Evolutionary conservation across 1,139 yeast species (phyloP).

Genomic region (Kodamaea suecica): DNA sequence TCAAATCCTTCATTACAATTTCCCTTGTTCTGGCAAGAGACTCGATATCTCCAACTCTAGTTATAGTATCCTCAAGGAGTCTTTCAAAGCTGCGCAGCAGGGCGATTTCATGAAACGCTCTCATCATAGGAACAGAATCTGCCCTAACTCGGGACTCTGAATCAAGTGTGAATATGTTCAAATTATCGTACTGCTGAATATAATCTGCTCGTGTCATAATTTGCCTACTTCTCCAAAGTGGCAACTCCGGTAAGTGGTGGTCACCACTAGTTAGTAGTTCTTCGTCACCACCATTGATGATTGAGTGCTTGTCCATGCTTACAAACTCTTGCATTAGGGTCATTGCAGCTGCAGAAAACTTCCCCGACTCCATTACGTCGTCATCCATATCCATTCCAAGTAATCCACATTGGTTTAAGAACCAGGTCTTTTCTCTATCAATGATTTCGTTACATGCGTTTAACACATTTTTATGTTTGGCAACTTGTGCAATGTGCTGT

Average conservation of each 20-base stretch:
- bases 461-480: slow-evolving; percentile 59
- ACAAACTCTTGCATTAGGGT: slow-evolving; percentile 69
- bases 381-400: slow-evolving; percentile 81
- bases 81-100: slow-evolving; percentile 69
- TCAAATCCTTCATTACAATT: slow-evolving; percentile 68
- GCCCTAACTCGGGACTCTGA: slow-evolving; percentile 73
- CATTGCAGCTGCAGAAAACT: slow-evolving; percentile 77
- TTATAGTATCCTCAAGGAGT: slow-evolving; percentile 65
- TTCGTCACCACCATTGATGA: slow-evolving; percentile 21
- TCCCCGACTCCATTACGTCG: slow-evolving; percentile 84
- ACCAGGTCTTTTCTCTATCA: slow-evolving; percentile 83
- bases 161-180: slow-evolving; percentile 77
- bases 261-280: slow-evolving; percentile 23
- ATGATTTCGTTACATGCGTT: slow-evolving; percentile 68
- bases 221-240: slow-evolving; percentile 81
- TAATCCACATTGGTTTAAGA: slow-evolving; percentile 76
- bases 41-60: slow-evolving; percentile 73
- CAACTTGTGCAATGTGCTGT: slow-evolving; percentile 74
- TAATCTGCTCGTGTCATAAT: slow-evolving; percentile 84
- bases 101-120: slow-evolving; percentile 79
- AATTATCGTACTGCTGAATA: slow-evolving; percentile 69
- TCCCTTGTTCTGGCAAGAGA: slow-evolving; percentile 80
- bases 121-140: slow-evolving; percentile 86
- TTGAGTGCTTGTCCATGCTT: slow-evolving; percentile 53
- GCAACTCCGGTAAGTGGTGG: slow-evolving; percentile 67